A percentile compares a stretch with the other conserved stretches of the same genome.
phyloP scores from a whole-genome alignment of 352 stramenopile species.

The Sclerospora graminicola region DNA sequence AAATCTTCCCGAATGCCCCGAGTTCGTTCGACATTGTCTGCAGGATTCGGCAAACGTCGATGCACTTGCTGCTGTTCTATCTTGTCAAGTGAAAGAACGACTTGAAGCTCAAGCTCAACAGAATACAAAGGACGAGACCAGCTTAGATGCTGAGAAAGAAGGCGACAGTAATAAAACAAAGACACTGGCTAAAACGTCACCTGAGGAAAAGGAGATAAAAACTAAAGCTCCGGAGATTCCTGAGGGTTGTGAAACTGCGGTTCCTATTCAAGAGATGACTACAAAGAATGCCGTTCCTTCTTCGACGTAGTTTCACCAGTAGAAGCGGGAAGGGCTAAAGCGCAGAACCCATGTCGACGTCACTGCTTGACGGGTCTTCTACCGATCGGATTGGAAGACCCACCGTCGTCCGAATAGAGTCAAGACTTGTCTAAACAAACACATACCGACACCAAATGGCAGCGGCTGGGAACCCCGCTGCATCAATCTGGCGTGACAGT shows the following conservation, averaged over 20 bases:
- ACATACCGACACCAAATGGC: slow-evolving; percentile 5
- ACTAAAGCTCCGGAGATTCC: background rate
- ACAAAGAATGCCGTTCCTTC: slow-evolving; percentile 1
- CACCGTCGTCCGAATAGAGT: background rate
- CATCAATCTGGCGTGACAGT: too few species aligned
- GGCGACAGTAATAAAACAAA: slow-evolving; percentile 2
- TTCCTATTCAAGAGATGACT: background rate
- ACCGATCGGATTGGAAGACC: background rate
- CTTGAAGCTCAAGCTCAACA: slow-evolving; percentile 4
- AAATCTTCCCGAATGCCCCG: slow-evolving; percentile 19
- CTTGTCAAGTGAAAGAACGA: slow-evolving; percentile 9
- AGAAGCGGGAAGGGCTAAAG: slow-evolving; percentile 13
- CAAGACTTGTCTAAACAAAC: too few species aligned
- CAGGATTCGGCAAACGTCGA: slow-evolving; percentile 14
- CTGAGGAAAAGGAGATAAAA: slow-evolving; percentile 4
- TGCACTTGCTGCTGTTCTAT: slow-evolving; percentile 20
- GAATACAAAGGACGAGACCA: slow-evolving; percentile 4
- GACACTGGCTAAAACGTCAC: background rate
- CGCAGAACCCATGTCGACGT: slow-evolving; percentile 2
- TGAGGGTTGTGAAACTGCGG: background rate
- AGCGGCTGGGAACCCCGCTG: too few species aligned
- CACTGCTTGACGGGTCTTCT: background rate
- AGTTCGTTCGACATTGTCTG: slow-evolving; percentile 15
- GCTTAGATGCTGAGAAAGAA: slow-evolving; percentile 2
- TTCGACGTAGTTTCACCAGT: slow-evolving; percentile 6